A percentile compares a stretch with the other conserved stretches of the same genome.
phyloP scores from a whole-genome alignment of 2,329 filamentous ascomycete genomes.

The Paecilomyces niveus region DNA sequence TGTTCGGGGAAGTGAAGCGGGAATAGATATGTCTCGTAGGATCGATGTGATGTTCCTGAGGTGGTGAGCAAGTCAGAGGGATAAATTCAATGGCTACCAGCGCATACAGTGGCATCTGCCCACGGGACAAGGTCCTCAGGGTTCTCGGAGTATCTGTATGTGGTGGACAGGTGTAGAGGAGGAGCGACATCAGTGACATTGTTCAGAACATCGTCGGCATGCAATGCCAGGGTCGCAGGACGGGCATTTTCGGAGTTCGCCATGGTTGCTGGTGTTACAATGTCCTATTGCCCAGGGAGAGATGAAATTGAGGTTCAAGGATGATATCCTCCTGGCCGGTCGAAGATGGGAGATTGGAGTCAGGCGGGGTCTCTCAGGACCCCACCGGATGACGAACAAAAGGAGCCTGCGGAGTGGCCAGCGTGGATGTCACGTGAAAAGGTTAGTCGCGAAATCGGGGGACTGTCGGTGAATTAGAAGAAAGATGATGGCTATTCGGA shows the following conservation, averaged over 20 bases:
- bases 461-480: not conserved
- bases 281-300: not conserved
- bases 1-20: constrained; percentile 69
- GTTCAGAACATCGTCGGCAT: constrained; percentile 74
- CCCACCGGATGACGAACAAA: not conserved
- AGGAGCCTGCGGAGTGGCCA: not conserved
- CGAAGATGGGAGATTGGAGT: not conserved
- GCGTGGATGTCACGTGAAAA: not conserved
- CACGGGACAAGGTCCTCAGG: constrained; percentile 56
- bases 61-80: not conserved
- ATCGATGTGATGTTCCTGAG: constrained; percentile 8
- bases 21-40: constrained; percentile 67
- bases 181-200: constrained; percentile 74
- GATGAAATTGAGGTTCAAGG: not conserved
- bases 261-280: not conserved
- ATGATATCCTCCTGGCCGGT: not conserved
- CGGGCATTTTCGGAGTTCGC: constrained; percentile 6
- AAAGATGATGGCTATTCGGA: not conserved
- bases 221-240: constrained; percentile 66
- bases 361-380: not conserved
- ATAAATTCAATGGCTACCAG: constrained; percentile 2
- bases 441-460: not conserved
- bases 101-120: constrained; percentile 49
- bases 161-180: constrained; percentile 84
- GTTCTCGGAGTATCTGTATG: constrained; percentile 71